phyloP scores from a whole-genome alignment of 345 rosid species.

The Lumnitzera littorea region DNA sequence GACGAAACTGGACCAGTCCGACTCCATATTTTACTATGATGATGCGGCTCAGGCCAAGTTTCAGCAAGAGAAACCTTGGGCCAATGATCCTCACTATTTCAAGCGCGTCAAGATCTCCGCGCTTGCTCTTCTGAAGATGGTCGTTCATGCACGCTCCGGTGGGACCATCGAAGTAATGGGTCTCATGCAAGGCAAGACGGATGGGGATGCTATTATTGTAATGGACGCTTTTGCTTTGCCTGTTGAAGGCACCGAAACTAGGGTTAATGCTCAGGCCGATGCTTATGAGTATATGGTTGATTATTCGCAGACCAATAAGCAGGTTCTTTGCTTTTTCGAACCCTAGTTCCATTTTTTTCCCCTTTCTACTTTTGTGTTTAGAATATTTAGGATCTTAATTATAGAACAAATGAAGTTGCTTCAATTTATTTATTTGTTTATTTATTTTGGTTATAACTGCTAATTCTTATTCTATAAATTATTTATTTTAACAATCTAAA shows the following conservation, averaged over 20 bases:
- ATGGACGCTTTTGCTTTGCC: slow-evolving; percentile 99
- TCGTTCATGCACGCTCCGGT: slow-evolving; percentile 99
- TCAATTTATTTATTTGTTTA: too few relatives aligned
- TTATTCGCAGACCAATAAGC: slow-evolving; percentile 92
- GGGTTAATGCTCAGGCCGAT: slow-evolving; percentile 99
- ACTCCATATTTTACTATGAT: slow-evolving; percentile 79
- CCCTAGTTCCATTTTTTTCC: slow-evolving; percentile 4
- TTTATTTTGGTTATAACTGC: too few relatives aligned
- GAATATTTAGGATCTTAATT: too few relatives aligned
- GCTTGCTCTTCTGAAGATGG: slow-evolving; percentile 98
- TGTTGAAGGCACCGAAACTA: slow-evolving; percentile 97
- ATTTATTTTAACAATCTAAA: too few relatives aligned
- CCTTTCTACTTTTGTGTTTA: neutral
- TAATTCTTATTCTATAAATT: too few relatives aligned
- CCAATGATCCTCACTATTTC: slow-evolving; percentile 88
- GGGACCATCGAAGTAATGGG: slow-evolving; percentile 99
- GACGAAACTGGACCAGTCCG: slow-evolving; percentile 28
- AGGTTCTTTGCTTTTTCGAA: slow-evolving; percentile 28
- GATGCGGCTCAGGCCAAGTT: slow-evolving; percentile 54
- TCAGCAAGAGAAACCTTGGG: slow-evolving; percentile 95
- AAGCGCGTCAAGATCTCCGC: slow-evolving; percentile 97
- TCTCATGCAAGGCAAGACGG: slow-evolving; percentile 97
- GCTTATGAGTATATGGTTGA: slow-evolving; percentile 99
- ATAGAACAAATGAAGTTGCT: too few relatives aligned
- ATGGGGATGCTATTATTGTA: slow-evolving; percentile 90